phyloP scores from a whole-genome alignment of 148 eudicot species.

The Arctostaphylos glauca region DNA sequence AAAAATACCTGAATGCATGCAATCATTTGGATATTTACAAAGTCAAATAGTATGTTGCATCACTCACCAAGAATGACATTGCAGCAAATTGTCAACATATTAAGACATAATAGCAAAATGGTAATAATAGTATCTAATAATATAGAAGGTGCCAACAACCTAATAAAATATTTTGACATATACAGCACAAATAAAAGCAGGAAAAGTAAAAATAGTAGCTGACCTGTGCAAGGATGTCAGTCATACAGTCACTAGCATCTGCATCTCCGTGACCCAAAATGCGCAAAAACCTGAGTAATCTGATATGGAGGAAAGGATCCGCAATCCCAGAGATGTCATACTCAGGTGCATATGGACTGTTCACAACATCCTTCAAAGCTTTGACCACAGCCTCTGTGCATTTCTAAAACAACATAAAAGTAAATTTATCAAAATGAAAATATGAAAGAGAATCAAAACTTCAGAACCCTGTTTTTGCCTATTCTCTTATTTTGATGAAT shows the following conservation, averaged over 20 bases:
- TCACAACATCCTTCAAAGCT: conserved; percentile 80
- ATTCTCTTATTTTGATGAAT: neutral
- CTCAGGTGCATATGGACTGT: conserved; percentile 97
- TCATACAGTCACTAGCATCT: conserved; percentile 96
- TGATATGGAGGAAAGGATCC: conserved; percentile 94
- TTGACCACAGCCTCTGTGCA: conserved; percentile 84
- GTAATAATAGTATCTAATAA: neutral
- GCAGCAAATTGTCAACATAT: neutral
- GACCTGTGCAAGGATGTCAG: conserved; percentile 99
- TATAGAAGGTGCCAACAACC: neutral
- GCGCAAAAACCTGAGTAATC: conserved; percentile 75
- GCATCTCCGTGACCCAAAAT: conserved; percentile 93
- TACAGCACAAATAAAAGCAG: conserved; percentile 2
- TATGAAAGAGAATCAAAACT: neutral
- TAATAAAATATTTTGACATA: neutral
- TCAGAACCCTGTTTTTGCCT: neutral
- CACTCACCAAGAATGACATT: conserved; percentile 1
- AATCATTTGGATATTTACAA: neutral
- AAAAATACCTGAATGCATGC: neutral
- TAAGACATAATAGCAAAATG: neutral
- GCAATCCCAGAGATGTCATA: conserved; percentile 90
- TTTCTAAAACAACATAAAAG: conserved; percentile 52
- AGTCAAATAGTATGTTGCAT: neutral
- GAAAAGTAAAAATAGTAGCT: conserved; percentile 21
- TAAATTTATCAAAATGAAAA: neutral